Base-by-base conservation (phyloP, 192 early-diverging fungal species). In the Backusella sp. region DNA sequence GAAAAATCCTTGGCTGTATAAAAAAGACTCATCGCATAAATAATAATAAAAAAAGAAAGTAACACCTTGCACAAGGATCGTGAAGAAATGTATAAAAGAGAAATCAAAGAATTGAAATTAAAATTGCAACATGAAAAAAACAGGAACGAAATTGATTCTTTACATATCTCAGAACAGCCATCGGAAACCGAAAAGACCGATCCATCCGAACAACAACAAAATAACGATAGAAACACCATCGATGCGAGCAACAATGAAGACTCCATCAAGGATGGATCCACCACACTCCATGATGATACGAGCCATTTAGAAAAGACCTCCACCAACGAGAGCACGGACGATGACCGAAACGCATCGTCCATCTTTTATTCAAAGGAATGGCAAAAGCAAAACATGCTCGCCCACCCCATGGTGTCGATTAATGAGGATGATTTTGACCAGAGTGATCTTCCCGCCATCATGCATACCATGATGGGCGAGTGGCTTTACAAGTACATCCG, bases 401-500 rank as follows among this genome's bases (percentile, higher is more conserved):
- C 56, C 0, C 56, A 62, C 4, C 56, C 56, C 1, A 12, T 62
- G 56, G 23, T 28, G 9, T 62, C 56, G 8, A 62, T 62, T 23
- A 62, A 62, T 28, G 56, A 62, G 14, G 23, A 62, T 7, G 56
- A 62, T 28, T 62, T 62, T 62, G 56, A 62, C 4, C 21, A 62
- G 11, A 14, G 8, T 62, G 56, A 62, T 62, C 21, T 71, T 1
- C 49, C 90, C 35, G 73, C 87, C 11, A 89, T 94, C 41, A 91
- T 92, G 21, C 91, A 91, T 44, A 92, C 93, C 8, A 94, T 94
- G 93, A 91, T 94, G 21, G 93, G 93, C 0, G 87, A 91, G 44
- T 91, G 85, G 75, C 79, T 94, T 77, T 88, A 84, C 83, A 94
- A 94, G 79, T 93, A 90, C 67, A 92, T 91, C 21, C 82, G 91